Evolutionary conservation across 345 rosid genomes (phyloP).

Genomic region (Pseudoturritis turrita): DNA sequence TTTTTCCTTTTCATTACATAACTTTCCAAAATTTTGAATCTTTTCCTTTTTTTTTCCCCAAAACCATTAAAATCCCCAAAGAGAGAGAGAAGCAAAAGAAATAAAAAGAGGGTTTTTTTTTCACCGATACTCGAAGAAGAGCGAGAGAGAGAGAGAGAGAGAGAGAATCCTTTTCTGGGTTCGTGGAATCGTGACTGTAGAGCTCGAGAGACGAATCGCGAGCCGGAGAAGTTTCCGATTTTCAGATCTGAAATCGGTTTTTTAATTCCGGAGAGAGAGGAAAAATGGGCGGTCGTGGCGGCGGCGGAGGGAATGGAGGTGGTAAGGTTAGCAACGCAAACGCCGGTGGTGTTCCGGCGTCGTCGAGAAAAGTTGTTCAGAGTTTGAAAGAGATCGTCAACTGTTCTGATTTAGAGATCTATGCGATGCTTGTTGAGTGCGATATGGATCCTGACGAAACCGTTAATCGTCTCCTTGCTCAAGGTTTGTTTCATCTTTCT

Average conservation of each 20-base stretch:
- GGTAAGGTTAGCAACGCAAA: slow-evolving; percentile 41
- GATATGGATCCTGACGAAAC: slow-evolving; percentile 94
- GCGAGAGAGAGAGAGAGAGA: neutral
- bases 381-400: slow-evolving; percentile 85
- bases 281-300: slow-evolving; percentile 44
- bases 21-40: slow-evolving; percentile 13
- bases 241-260: slow-evolving; percentile 4
- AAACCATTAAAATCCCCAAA: neutral
- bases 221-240: neutral
- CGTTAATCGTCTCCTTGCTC: slow-evolving; percentile 79
- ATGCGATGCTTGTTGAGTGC: slow-evolving; percentile 81
- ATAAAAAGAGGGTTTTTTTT: neutral
- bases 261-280: neutral
- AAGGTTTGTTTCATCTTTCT: slow-evolving; percentile 40
- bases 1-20: neutral
- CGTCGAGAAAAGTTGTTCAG: slow-evolving; percentile 68
- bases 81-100: neutral
- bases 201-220: neutral
- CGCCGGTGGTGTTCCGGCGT: slow-evolving; percentile 52
- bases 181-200: neutral
- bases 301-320: slow-evolving; percentile 30
- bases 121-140: neutral
- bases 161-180: neutral
- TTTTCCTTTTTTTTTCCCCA: neutral
- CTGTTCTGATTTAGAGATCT: slow-evolving; percentile 88